A percentile compares a stretch with the other conserved stretches of the same genome.
Conservation (phyloP, 768 basidiomycete species). For the Rhizopogon salebrosus region DNA sequence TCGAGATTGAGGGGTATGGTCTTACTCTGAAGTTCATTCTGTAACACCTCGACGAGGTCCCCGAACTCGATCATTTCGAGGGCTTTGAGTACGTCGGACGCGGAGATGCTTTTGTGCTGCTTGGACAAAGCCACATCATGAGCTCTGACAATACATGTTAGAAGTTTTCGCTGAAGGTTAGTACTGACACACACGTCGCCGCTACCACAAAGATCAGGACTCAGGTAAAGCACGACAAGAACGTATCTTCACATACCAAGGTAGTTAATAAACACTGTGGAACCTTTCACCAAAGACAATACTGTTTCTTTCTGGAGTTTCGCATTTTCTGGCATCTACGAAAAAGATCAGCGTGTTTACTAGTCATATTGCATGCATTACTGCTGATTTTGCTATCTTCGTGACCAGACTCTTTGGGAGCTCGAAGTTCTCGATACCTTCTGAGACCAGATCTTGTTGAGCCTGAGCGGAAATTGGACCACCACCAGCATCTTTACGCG, state of each 20-base stretch:
- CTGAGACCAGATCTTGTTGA: conserved; percentile 75
- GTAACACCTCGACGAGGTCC: conserved; percentile 59
- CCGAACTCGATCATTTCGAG: conserved; percentile 75
- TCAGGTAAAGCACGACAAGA: not conserved
- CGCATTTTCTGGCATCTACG: conserved; percentile 74
- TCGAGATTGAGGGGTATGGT: conserved; percentile 1
- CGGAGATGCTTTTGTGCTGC: conserved; percentile 84
- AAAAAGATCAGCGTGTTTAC: not conserved
- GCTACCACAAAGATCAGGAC: conserved; percentile 26
- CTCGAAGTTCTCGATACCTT: conserved; percentile 87
- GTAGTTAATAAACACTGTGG: conserved; percentile 94
- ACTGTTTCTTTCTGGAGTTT: conserved; percentile 91
- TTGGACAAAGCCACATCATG: conserved; percentile 84
- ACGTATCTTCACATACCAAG: conserved; percentile 48
- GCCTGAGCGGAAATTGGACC: conserved; percentile 63
- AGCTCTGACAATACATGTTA: conserved; percentile 43
- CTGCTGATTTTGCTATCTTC: conserved; percentile 80
- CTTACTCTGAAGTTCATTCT: conserved; percentile 60
- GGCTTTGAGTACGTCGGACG: conserved; percentile 85
- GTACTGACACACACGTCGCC: conserved; percentile 34
- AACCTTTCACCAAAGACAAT: conserved; percentile 77
- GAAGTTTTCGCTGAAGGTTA: not conserved
- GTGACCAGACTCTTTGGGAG: conserved; percentile 79
- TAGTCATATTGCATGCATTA: conserved; percentile 28
- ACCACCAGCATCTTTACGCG: conserved; percentile 57